Evolutionary conservation across 2,329 filamentous ascomycete genomes (phyloP).

Genomic region (Trichophaea hybrida): DNA sequence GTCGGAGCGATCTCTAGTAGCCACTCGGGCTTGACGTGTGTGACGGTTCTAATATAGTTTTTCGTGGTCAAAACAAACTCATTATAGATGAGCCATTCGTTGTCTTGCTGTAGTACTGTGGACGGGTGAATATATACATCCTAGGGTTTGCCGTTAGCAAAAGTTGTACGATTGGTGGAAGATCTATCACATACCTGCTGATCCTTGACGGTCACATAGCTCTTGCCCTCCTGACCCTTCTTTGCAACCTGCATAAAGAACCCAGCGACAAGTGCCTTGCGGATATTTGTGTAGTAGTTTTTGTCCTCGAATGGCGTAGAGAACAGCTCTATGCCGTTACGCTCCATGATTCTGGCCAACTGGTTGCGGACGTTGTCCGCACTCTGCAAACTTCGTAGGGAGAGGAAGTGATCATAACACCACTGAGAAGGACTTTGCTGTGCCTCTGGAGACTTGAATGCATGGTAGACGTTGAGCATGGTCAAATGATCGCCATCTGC

Average conservation of each 20-base stretch:
- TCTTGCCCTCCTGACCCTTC: conserved; percentile 74
- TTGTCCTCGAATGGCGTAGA: conserved; percentile 87
- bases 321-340: conserved; percentile 67
- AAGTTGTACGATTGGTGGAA: not conserved
- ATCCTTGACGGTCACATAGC: conserved; percentile 92
- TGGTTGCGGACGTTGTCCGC: conserved; percentile 89
- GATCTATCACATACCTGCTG: conserved; percentile 45
- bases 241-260: conserved; percentile 99
- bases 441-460: conserved; percentile 65
- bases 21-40: conserved; percentile 86
- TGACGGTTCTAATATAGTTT: conserved; percentile 94
- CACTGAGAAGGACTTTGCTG: conserved; percentile 68
- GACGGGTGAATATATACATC: conserved; percentile 84
- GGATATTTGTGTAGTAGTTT: conserved; percentile 96
- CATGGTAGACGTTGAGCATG: conserved; percentile 93
- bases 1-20: conserved; percentile 84
- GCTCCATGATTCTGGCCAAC: conserved; percentile 94
- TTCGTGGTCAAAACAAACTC: conserved; percentile 97
- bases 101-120: conserved; percentile 74
- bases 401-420: conserved; percentile 96
- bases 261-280: conserved; percentile 74
- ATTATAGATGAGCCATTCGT: conserved; percentile 95
- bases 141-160: conserved; percentile 1
- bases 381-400: conserved; percentile 71
- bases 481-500: conserved; percentile 90